Evolutionary conservation across 306 rosid genomes (phyloP).

Genomic region (Trifolium subterraneum): DNA sequence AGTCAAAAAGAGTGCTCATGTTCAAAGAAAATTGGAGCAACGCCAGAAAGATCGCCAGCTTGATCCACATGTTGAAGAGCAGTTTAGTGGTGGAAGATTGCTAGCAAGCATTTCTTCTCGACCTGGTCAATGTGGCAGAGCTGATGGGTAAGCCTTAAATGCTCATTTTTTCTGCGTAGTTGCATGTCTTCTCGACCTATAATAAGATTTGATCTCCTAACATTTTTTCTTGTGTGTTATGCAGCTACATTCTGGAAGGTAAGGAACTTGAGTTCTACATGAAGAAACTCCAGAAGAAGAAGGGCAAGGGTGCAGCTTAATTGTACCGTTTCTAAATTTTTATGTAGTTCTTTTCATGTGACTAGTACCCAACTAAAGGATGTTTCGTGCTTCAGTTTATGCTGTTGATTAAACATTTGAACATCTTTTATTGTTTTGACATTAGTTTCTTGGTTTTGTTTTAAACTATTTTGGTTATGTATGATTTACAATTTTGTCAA

Average conservation of each 20-base stretch:
- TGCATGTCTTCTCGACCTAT: constrained; percentile 58
- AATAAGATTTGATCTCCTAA: background rate
- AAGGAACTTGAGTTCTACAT: constrained; percentile 57
- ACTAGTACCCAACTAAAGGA: background rate
- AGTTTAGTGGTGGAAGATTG: constrained; percentile 55
- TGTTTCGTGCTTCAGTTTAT: constrained; percentile 11
- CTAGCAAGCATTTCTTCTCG: constrained; percentile 60
- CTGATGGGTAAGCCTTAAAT: constrained; percentile 68
- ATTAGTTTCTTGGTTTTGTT: constrained; percentile 25
- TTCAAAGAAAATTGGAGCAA: constrained; percentile 53
- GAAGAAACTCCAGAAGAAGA: constrained; percentile 59
- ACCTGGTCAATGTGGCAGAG: constrained; percentile 63
- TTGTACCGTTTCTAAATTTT: background rate
- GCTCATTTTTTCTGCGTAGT: no score
- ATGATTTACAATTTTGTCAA: constrained; percentile 23
- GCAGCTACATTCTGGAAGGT: constrained; percentile 59
- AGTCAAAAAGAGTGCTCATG: constrained; percentile 54
- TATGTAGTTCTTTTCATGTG: background rate
- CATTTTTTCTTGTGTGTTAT: background rate
- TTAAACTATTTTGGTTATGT: background rate
- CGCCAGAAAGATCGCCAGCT: constrained; percentile 53
- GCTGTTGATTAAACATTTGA: background rate
- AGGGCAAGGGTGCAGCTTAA: constrained; percentile 60
- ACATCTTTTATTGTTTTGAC: background rate
- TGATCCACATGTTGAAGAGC: constrained; percentile 57